These are phyloP conservation scores for Hortaea werneckii DNA, from an alignment of 2,329 filamentous ascomycete species.

Conservation along the genomic window DNA sequence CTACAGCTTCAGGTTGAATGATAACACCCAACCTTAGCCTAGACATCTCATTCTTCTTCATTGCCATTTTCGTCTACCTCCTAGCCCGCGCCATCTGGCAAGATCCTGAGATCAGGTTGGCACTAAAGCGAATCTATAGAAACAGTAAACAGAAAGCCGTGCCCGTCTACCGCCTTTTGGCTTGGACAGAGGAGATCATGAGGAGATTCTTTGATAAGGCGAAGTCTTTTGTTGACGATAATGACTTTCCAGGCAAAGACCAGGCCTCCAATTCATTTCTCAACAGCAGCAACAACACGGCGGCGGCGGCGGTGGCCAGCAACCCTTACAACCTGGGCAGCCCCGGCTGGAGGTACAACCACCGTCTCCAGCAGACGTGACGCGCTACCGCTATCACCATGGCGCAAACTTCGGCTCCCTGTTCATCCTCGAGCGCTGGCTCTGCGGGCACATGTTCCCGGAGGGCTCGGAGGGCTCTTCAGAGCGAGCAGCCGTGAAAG, in stretches of 20 bases:
- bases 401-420: constrained; percentile 49
- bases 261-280: not conserved
- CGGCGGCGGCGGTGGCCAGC: constrained; percentile 1
- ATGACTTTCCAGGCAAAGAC: constrained; percentile 1
- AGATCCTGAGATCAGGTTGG: constrained; percentile 3
- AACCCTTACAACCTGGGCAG: constrained; percentile 11
- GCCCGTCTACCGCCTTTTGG: no score
- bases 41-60: constrained; percentile 8
- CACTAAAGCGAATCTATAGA: constrained; percentile 1
- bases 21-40: not conserved
- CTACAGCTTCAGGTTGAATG: not conserved
- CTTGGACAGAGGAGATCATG: constrained; percentile 15
- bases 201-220: constrained; percentile 30
- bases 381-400: constrained; percentile 50
- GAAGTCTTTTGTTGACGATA: constrained; percentile 23
- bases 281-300: constrained; percentile 11
- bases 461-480: constrained; percentile 32
- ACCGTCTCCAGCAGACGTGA: constrained; percentile 32
- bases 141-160: not conserved
- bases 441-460: constrained; percentile 42
- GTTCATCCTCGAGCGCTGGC: constrained; percentile 52
- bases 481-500: constrained; percentile 44
- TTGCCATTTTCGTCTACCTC: constrained; percentile 11
- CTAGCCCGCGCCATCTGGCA: constrained; percentile 9
- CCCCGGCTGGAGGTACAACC: constrained; percentile 21